Evolutionary conservation across 208 protist genomes (phyloP).

Genomic region (Wallacemonas sp.): DNA sequence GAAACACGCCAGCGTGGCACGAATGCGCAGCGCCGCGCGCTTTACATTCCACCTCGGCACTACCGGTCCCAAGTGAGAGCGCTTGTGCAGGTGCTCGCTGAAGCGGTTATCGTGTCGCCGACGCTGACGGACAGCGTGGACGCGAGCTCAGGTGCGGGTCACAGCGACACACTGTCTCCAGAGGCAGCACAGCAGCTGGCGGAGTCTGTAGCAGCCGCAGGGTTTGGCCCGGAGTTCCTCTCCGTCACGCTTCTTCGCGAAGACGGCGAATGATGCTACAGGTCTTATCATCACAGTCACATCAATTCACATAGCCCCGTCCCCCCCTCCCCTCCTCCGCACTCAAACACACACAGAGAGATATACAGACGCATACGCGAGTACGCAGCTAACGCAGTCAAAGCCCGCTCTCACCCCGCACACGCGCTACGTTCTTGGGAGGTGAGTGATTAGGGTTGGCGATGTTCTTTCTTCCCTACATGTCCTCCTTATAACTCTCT

Average conservation of each 20-base stretch:
- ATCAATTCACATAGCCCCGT: neutral
- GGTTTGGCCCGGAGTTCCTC: conserved; percentile 61
- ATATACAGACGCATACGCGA: no score
- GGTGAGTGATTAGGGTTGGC: no score
- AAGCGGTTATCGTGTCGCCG: conserved; percentile 19
- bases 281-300: neutral
- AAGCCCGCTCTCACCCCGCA: no score
- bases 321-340: neutral
- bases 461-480: no score
- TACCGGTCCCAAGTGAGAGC: conserved; percentile 19
- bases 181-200: conserved; percentile 34
- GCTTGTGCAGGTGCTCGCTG: conserved; percentile 30
- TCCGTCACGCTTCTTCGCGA: conserved; percentile 27
- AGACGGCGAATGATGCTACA: neutral
- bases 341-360: no score
- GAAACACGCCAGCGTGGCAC: conserved; percentile 32
- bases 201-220: conserved; percentile 39
- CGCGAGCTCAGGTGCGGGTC: no score
- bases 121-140: no score
- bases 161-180: conserved; percentile 21
- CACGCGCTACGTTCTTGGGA: no score
- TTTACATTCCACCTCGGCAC: conserved; percentile 60
- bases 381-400: no score
- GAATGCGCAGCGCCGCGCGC: conserved; percentile 12
- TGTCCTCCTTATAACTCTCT: neutral